A percentile compares a stretch with the other conserved stretches of the same genome.
Conservation (phyloP, 768 basidiomycete species). For the Panus rudis region DNA sequence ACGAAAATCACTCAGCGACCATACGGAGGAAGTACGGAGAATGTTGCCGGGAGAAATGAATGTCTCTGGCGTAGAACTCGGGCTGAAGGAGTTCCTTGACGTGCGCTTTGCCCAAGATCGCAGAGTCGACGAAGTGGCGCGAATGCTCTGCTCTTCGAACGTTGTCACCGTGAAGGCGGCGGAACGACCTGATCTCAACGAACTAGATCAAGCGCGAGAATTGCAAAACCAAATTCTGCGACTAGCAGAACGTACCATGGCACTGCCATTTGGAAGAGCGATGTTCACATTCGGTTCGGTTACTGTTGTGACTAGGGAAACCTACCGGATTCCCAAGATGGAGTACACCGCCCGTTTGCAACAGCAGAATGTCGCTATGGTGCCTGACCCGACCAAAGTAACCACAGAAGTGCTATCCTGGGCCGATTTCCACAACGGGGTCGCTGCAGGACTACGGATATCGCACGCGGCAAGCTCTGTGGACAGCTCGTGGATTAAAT, state of each 20-base stretch:
- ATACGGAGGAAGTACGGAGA: slow-evolving; percentile 40
- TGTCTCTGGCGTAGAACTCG: slow-evolving; percentile 66
- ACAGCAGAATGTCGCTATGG: slow-evolving; percentile 58
- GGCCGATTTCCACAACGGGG: slow-evolving; percentile 99
- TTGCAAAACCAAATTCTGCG: slow-evolving; percentile 76
- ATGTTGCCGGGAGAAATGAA: slow-evolving; percentile 47
- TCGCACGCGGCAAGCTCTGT: slow-evolving; percentile 67
- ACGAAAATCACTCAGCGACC: slow-evolving; percentile 44
- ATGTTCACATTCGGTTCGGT: slow-evolving; percentile 88
- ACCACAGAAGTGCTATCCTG: slow-evolving; percentile 67
- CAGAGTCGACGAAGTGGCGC: slow-evolving; percentile 83
- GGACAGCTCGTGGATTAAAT: slow-evolving; percentile 93
- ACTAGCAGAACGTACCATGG: slow-evolving; percentile 83
- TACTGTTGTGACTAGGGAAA: slow-evolving; percentile 67
- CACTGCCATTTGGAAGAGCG: slow-evolving; percentile 83
- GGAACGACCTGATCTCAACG: slow-evolving; percentile 69
- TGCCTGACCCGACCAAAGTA: slow-evolving; percentile 69
- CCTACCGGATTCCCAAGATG: slow-evolving; percentile 72
- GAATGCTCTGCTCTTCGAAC: slow-evolving; percentile 80
- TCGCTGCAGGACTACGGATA: slow-evolving; percentile 84
- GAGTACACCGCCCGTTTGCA: slow-evolving; percentile 71
- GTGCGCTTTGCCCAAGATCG: slow-evolving; percentile 89
- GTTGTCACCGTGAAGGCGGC: slow-evolving; percentile 55
- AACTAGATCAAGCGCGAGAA: slow-evolving; percentile 81
- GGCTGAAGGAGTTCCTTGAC: slow-evolving; percentile 65